Conservation (phyloP, 2,329 filamentous ascomycete species). For the Zarea fungicola region DNA sequence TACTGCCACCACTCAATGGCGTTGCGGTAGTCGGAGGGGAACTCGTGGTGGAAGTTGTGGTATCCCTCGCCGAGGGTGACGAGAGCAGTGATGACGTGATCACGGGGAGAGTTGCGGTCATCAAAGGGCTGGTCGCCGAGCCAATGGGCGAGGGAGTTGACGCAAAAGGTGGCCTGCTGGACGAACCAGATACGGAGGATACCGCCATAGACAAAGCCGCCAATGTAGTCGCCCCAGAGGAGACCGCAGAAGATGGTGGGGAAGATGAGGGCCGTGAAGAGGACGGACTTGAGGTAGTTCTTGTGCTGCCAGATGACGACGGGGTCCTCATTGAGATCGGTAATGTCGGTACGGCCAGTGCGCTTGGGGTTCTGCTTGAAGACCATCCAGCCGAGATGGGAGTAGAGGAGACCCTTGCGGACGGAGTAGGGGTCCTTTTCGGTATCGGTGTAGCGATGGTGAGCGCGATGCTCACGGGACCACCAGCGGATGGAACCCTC, state of each 20-base stretch:
- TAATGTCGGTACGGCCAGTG: slow-evolving; percentile 82
- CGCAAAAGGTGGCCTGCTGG: slow-evolving; percentile 88
- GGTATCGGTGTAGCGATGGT: slow-evolving; percentile 89
- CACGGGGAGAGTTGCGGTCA: slow-evolving; percentile 84
- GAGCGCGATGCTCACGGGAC: slow-evolving; percentile 79
- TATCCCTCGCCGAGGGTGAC: slow-evolving; percentile 85
- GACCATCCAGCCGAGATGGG: slow-evolving; percentile 79
- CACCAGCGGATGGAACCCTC: slow-evolving; percentile 87
- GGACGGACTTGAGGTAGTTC: slow-evolving; percentile 75
- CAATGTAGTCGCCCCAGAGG: slow-evolving; percentile 74
- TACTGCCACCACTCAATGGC: slow-evolving; percentile 89
- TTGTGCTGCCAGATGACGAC: slow-evolving; percentile 85
- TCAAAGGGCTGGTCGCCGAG: slow-evolving; percentile 90
- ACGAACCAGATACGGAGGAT: slow-evolving; percentile 86
- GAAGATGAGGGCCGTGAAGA: slow-evolving; percentile 71
- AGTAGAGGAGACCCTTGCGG: slow-evolving; percentile 81
- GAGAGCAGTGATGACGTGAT: slow-evolving; percentile 80
- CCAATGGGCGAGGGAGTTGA: slow-evolving; percentile 89
- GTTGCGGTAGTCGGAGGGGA: slow-evolving; percentile 89
- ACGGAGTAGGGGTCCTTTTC: slow-evolving; percentile 90
- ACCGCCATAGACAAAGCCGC: slow-evolving; percentile 79
- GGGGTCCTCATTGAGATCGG: slow-evolving; percentile 79
- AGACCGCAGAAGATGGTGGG: slow-evolving; percentile 72
- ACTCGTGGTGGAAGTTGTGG: slow-evolving; percentile 95
- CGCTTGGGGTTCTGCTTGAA: slow-evolving; percentile 91